Percentiles rank a stretch among this genome's conserved stretches.
Conservation (phyloP, 2,329 filamentous ascomycete species). For the Ceratocystis variospora region DNA sequence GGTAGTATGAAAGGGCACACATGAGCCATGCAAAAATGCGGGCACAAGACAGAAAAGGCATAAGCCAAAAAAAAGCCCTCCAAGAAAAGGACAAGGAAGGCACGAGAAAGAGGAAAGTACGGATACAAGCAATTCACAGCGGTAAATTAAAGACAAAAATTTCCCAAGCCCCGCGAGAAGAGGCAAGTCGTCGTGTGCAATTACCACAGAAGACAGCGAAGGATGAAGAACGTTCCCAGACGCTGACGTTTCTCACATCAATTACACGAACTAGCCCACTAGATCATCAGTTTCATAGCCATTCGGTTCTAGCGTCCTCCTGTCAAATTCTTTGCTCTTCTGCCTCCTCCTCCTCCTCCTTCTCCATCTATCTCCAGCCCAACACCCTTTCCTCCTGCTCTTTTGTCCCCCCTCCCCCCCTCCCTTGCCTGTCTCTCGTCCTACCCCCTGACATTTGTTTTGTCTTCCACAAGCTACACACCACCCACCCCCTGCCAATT, state of each 20-base stretch:
- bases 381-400: not conserved
- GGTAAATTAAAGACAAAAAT: too few species aligned
- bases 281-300: not conserved
- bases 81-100: not conserved
- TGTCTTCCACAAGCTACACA: too few species aligned
- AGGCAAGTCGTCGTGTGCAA: conserved; percentile 8
- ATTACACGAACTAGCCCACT: not conserved
- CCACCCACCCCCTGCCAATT: too few species aligned
- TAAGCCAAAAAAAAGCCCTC: not conserved
- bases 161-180: too few species aligned
- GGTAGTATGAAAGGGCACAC: not conserved
- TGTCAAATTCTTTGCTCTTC: not conserved
- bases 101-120: too few species aligned
- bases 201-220: not conserved
- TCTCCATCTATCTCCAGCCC: not conserved
- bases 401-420: not conserved
- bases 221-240: not conserved
- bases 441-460: not conserved
- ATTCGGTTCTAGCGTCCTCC: not conserved
- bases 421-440: not conserved
- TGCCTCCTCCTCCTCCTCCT: not conserved
- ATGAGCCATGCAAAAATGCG: not conserved
- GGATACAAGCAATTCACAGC: too few species aligned
- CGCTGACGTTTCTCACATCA: not conserved
- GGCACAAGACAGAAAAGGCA: not conserved